Conservation (phyloP, 2,329 filamentous ascomycete genomes). For the Aspergillus novoparasiticus region DNA sequence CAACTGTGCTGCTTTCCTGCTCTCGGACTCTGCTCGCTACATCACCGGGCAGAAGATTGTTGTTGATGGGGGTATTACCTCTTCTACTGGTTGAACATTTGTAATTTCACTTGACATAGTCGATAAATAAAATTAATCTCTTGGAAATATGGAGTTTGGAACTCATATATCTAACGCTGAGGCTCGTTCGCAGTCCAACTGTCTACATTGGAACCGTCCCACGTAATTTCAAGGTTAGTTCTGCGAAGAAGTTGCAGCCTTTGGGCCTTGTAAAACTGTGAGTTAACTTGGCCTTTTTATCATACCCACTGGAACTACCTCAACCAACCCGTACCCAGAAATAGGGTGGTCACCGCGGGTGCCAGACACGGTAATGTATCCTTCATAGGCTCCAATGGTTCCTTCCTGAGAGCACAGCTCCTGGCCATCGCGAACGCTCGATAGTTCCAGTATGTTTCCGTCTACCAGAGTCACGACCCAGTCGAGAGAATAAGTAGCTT, state of each 20-base stretch:
- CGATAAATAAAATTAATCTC: too few relatives aligned
- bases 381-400: not conserved
- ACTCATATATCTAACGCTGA: too few relatives aligned
- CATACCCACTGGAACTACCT: not conserved
- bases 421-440: not conserved
- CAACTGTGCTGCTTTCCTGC: too few relatives aligned
- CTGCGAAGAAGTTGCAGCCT: fast-evolving
- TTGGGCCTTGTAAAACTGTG: fast-evolving
- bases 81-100: too few relatives aligned
- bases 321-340: not conserved
- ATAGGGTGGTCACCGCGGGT: not conserved
- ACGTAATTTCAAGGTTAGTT: too few relatives aligned
- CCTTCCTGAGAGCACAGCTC: not conserved
- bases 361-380: not conserved
- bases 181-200: too few relatives aligned
- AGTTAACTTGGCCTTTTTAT: not conserved
- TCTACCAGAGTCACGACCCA: not conserved
- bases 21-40: too few relatives aligned
- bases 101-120: fast-evolving
- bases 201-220: too few relatives aligned
- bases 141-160: too few relatives aligned
- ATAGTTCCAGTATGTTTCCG: not conserved
- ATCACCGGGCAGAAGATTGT: too few relatives aligned
- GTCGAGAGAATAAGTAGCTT: not conserved
- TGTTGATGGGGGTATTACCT: too few relatives aligned